Percentiles rank a stretch among this genome's conserved stretches.
Conservation (phyloP, 2,329 filamentous ascomycete genomes). For the Aspergillus glaucus region DNA sequence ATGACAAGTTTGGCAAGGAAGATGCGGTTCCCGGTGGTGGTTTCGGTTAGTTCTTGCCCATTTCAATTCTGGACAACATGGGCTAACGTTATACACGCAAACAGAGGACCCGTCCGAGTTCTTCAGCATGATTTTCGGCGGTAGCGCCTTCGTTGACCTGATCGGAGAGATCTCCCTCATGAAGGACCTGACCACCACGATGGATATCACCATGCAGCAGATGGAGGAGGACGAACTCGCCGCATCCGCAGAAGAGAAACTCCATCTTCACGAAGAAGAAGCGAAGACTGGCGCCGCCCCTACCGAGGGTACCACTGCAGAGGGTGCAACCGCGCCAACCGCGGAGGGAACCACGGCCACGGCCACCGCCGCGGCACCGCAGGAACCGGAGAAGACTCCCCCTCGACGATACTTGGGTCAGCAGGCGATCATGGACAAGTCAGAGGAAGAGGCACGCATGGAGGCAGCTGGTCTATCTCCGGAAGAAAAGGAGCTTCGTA, state of each 20-base stretch:
- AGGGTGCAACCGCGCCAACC: constrained; percentile 26
- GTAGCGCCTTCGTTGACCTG: constrained; percentile 90
- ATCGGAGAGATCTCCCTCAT: constrained; percentile 98
- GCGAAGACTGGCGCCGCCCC: constrained; percentile 36
- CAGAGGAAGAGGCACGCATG: constrained; percentile 67
- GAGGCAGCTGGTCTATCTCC: constrained; percentile 59
- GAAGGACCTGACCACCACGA: constrained; percentile 95
- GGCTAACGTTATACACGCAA: constrained; percentile 1
- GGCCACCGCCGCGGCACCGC: constrained; percentile 44
- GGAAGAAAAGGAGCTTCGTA: constrained; percentile 68
- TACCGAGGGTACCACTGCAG: constrained; percentile 14
- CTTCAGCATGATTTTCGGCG: constrained; percentile 97
- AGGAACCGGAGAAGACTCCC: constrained; percentile 13
- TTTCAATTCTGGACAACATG: not conserved
- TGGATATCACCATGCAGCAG: constrained; percentile 91
- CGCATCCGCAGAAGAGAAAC: constrained; percentile 45
- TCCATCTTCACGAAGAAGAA: constrained; percentile 41
- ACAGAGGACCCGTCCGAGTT: constrained; percentile 87
- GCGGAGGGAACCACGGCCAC: constrained; percentile 45
- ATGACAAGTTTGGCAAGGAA: constrained; percentile 97
- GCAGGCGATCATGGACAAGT: constrained; percentile 80
- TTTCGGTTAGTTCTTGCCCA: constrained; percentile 56
- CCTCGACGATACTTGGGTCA: constrained; percentile 61
- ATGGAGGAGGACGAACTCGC: constrained; percentile 63
- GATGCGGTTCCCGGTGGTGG: constrained; percentile 83